phyloP scores from a whole-genome alignment of 2,329 filamentous ascomycete species.

The Aspergillus quadrilineatus region DNA sequence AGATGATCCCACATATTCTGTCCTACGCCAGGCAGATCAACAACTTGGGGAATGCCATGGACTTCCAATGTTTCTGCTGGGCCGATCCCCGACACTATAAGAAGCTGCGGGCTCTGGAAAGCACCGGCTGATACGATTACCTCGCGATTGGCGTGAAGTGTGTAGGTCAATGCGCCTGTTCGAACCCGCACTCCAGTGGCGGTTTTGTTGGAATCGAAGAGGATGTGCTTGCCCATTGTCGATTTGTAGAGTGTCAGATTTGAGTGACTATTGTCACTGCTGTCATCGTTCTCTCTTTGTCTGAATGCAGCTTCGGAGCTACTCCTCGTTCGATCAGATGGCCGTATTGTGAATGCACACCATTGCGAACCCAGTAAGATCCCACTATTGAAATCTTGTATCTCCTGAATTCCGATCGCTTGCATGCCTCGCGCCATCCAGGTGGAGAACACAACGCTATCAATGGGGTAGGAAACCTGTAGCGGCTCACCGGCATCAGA shows the following conservation, averaged over 20 bases:
- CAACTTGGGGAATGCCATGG: neutral
- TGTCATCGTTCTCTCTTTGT: neutral
- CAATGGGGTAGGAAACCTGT: neutral
- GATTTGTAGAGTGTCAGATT: neutral
- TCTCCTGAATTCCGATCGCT: neutral
- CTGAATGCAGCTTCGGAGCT: conserved; percentile 10
- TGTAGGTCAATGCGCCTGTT: neutral
- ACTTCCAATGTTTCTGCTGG: neutral
- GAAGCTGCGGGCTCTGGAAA: conserved; percentile 9
- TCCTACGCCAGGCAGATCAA: conserved; percentile 1
- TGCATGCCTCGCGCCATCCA: neutral
- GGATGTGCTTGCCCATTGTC: neutral
- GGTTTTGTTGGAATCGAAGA: neutral
- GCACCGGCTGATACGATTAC: conserved; percentile 10
- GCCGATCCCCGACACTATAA: conserved; percentile 21
- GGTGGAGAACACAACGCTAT: neutral
- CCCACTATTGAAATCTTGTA: conserved; percentile 15
- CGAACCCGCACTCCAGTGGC: neutral
- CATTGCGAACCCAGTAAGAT: conserved; percentile 19
- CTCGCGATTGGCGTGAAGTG: neutral
- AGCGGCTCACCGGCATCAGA: neutral
- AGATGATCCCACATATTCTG: conserved; percentile 14
- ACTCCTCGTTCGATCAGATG: conserved; percentile 12
- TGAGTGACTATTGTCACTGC: neutral
- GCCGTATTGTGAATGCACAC: conserved; percentile 30